Percentiles rank a stretch among this genome's conserved stretches.
Conservation (phyloP, 2,329 filamentous ascomycete species). For the Ceratocystis eucalypticola region DNA sequence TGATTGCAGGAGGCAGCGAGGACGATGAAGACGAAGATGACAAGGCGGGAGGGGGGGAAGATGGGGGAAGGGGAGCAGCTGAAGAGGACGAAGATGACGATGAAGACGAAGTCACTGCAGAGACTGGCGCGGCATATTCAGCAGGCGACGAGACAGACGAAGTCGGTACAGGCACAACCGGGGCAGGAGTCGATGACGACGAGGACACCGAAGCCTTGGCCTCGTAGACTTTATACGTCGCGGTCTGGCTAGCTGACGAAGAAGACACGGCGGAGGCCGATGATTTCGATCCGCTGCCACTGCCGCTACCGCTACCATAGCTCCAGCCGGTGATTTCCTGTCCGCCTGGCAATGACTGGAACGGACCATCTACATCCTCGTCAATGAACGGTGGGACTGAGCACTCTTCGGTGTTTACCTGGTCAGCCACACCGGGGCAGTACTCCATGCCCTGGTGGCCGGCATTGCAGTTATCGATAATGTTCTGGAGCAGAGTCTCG, state of each 20-base stretch:
- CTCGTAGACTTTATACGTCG: slow-evolving; percentile 3
- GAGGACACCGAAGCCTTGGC: slow-evolving; percentile 13
- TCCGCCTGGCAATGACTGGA: slow-evolving; percentile 41
- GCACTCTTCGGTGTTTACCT: slow-evolving; percentile 40
- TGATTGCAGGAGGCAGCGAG: background rate
- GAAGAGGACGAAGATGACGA: background rate
- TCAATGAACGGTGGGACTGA: slow-evolving; percentile 35
- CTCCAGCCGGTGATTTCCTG: slow-evolving; percentile 41
- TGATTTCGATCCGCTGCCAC: background rate
- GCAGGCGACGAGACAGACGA: background rate
- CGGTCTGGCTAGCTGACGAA: background rate
- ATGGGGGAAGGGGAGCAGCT: background rate
- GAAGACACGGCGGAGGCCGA: background rate
- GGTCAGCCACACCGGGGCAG: slow-evolving; percentile 44
- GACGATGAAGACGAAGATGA: background rate
- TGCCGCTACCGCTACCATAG: slow-evolving; percentile 29
- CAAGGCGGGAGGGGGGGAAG: background rate
- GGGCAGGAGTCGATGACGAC: slow-evolving; percentile 6
- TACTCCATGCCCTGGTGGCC: slow-evolving; percentile 46
- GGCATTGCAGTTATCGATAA: slow-evolving; percentile 53
- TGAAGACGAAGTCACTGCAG: background rate
- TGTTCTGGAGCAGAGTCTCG: slow-evolving; percentile 46
- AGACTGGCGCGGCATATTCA: too few species aligned
- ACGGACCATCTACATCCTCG: slow-evolving; percentile 32
- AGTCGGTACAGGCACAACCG: background rate